Evolutionary conservation across 495 filamentous ascomycete genomes (phyloP).

Genomic region (Penicillium roqueforti): DNA sequence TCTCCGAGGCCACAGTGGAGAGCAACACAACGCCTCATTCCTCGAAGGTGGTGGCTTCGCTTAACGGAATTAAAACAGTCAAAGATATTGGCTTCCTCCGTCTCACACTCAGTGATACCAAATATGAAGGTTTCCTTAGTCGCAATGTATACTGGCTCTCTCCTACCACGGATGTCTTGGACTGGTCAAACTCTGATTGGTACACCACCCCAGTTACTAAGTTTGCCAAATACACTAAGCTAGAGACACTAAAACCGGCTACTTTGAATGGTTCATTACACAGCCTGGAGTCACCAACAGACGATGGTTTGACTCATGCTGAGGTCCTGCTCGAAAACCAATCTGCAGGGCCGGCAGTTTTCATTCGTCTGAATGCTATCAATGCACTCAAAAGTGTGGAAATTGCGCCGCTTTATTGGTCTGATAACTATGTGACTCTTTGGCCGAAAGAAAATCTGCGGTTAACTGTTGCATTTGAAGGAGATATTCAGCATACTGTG

Average conservation of each 20-base stretch:
- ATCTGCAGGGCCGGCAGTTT: conserved; percentile 52
- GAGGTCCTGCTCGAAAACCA: conserved; percentile 49
- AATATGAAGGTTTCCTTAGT: conserved; percentile 33
- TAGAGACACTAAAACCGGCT: conserved; percentile 39
- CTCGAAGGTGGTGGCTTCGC: conserved; percentile 22
- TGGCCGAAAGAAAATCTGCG: conserved; percentile 52
- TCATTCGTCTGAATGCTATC: conserved; percentile 48
- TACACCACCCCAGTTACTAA: conserved; percentile 53
- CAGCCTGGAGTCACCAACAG: background rate
- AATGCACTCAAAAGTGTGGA: conserved; percentile 35
- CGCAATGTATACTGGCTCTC: conserved; percentile 63
- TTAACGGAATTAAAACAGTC: conserved; percentile 30
- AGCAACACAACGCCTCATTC: conserved; percentile 19
- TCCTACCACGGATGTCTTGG: conserved; percentile 42
- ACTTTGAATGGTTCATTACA: conserved; percentile 7
- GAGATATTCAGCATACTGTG: background rate
- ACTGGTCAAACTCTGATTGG: conserved; percentile 56
- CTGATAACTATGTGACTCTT: conserved; percentile 60
- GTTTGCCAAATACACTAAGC: conserved; percentile 49
- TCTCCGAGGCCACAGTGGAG: conserved; percentile 27
- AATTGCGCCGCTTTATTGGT: conserved; percentile 52
- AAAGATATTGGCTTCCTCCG: conserved; percentile 51
- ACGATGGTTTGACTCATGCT: conserved; percentile 5
- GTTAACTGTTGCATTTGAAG: conserved; percentile 23
- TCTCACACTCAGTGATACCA: conserved; percentile 37